Conservation (phyloP, 768 basidiomycete species). For the Naganishia vishniacii region DNA sequence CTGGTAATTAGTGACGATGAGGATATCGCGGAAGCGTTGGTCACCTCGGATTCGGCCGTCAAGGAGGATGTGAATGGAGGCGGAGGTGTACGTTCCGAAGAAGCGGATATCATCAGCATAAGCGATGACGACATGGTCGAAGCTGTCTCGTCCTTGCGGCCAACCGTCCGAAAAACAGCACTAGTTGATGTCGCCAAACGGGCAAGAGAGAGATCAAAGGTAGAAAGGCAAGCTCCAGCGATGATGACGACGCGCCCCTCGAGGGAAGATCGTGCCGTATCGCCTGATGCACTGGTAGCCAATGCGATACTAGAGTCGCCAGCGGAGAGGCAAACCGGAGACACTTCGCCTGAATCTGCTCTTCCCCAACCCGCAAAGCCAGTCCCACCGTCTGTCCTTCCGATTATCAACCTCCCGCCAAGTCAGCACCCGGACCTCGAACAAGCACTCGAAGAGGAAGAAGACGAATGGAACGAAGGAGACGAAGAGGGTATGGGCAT, state of each 20-base stretch:
- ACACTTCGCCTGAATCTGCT: not conserved
- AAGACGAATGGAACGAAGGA: slow-evolving; percentile 64
- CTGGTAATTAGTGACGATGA: slow-evolving; percentile 46
- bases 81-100: slow-evolving; percentile 7
- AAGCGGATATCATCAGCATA: slow-evolving; percentile 1
- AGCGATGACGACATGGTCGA: slow-evolving; percentile 17
- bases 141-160: slow-evolving; percentile 3
- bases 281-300: slow-evolving; percentile 4
- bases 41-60: not conserved
- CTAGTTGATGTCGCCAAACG: slow-evolving; percentile 32
- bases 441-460: slow-evolving; percentile 32
- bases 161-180: not conserved
- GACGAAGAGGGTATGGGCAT: slow-evolving; percentile 61
- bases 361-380: not conserved
- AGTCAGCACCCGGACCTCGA: not conserved
- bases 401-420: slow-evolving; percentile 4
- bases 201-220: not conserved
- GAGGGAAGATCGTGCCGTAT: not conserved
- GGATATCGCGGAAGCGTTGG: slow-evolving; percentile 22
- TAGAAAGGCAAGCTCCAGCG: too few relatives aligned
- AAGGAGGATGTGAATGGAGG: slow-evolving; percentile 1
- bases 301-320: not conserved
- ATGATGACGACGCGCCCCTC: too few relatives aligned
- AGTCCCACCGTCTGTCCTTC: not conserved
- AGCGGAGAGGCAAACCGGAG: too few relatives aligned